Base-by-base conservation (phyloP, 768 basidiomycete genomes). In the Termitomyces sp. region DNA sequence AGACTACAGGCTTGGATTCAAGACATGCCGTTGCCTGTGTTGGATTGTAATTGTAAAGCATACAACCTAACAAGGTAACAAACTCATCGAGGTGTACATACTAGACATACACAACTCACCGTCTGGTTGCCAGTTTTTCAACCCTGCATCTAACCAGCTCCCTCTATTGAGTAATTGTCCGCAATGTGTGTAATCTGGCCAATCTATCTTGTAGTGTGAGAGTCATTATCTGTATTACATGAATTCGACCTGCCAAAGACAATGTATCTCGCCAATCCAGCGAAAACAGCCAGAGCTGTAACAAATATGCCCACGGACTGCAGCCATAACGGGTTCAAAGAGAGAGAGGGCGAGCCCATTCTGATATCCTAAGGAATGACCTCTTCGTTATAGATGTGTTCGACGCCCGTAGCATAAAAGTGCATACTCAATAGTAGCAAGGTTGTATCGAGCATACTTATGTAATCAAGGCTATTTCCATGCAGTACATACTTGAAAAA, bases 81-180 rank as follows among this genome's bases (percentile, higher is more conserved):
- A 15, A 12, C 48, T 42, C 54, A 44, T 62, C 59, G 56, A 50
- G 48, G 60, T 31, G 55, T 12, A 51, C 45, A n/a, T 37, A 52
- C 28, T 53, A 31, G 9, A 55, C 34, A 4, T 15, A 18, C 45
- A 36, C 16, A 6, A 41, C 39, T 60, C 59, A 88, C 93, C 92
- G 59, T 92, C 82, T 3, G 94, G 94, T 68, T 97, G 94, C 94
- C 94, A 97, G 65, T 86, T 87, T 59, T 69, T 76, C 67, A 80
- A 78, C 41, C 68, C 71, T 26, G 72, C 68, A 68, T 93, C 93
- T 55, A 93, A 69, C 93, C 93, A 96, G 63, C 80, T 81, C 29
- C 94, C 94, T 41, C 75, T 76, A 49, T 78, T 86, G 48, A 94
- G 69, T 28, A 94, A 70, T 5, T 90, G 79, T 57, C 80, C 74